A percentile compares a stretch with the other conserved stretches of the same genome.
These are phyloP conservation scores for Magnolia changhungtana DNA, from an alignment of 164 flowering plant genomes.

Conservation along the genomic window DNA sequence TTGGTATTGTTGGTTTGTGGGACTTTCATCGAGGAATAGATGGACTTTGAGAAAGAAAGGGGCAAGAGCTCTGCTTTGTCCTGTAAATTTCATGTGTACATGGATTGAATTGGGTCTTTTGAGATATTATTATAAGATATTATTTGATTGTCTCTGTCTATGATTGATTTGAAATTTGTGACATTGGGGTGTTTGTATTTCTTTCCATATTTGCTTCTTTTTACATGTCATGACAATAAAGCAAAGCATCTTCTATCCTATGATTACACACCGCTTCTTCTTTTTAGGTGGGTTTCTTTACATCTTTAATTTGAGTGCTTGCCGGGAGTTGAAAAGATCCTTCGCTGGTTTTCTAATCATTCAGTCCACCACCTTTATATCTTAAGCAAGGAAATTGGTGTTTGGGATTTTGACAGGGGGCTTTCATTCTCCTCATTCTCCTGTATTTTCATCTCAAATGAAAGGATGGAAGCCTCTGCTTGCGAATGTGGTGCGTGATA, in stretches of 20 bases:
- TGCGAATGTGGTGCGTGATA: too few species aligned
- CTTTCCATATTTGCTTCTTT: neutral
- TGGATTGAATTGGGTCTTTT: neutral
- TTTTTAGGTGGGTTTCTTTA: neutral
- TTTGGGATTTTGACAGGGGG: neutral
- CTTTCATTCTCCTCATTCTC: neutral
- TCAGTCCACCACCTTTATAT: neutral
- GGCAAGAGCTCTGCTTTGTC: slow-evolving; percentile 8
- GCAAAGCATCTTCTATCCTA: neutral
- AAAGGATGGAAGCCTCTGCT: neutral
- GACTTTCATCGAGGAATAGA: slow-evolving; percentile 8
- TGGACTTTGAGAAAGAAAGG: slow-evolving; percentile 6
- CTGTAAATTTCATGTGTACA: slow-evolving; percentile 15
- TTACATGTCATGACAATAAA: neutral
- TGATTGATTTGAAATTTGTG: neutral
- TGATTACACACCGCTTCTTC: neutral
- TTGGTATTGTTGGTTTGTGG: slow-evolving; percentile 14
- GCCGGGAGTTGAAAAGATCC: neutral
- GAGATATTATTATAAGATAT: neutral
- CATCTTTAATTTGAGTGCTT: neutral
- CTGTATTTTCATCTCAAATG: neutral
- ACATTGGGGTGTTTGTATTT: neutral
- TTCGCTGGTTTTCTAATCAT: neutral
- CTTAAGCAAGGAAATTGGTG: neutral
- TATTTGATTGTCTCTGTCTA: slow-evolving; percentile 2